These are phyloP conservation scores for Pestalotiopsis sp. DNA, from an alignment of 2,329 filamentous ascomycete genomes.

Conservation along the genomic window DNA sequence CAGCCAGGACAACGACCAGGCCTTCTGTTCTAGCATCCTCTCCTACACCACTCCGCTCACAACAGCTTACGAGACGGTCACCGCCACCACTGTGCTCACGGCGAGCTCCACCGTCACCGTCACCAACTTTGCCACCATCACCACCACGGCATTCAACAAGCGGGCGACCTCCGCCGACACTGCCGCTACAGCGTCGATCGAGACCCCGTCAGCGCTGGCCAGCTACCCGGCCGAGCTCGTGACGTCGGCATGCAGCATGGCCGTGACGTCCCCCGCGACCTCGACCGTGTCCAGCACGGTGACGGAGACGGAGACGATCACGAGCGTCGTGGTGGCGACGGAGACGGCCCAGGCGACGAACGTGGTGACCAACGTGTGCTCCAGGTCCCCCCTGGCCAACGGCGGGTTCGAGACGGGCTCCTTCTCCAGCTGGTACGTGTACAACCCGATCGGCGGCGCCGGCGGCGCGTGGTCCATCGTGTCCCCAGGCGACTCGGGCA, in stretches of 20 bases:
- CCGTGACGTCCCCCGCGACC: not conserved
- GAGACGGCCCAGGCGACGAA: not conserved
- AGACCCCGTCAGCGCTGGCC: not conserved
- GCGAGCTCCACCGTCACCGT: not conserved
- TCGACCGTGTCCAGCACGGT: slow-evolving; percentile 5
- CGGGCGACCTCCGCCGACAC: not conserved
- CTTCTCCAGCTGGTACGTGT: not conserved
- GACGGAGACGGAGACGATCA: not conserved
- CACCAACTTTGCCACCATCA: slow-evolving; percentile 2
- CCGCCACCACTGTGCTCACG: not conserved
- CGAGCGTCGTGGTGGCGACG: not conserved
- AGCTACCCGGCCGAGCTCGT: not conserved
- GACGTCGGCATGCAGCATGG: not conserved
- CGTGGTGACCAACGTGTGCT: not conserved
- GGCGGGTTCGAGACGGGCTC: not conserved
- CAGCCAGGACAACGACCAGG: not conserved
- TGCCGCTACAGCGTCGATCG: not conserved
- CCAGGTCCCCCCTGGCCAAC: not conserved
- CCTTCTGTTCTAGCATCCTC: slow-evolving; percentile 4
- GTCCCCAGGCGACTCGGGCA: not conserved
- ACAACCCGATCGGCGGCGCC: not conserved
- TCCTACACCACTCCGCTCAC: not conserved
- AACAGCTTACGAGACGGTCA: not conserved
- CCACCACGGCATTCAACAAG: not conserved
- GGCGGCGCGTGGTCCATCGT: not conserved